Base-by-base conservation (phyloP, 805 yeast species). In the Ogataea pini region DNA sequence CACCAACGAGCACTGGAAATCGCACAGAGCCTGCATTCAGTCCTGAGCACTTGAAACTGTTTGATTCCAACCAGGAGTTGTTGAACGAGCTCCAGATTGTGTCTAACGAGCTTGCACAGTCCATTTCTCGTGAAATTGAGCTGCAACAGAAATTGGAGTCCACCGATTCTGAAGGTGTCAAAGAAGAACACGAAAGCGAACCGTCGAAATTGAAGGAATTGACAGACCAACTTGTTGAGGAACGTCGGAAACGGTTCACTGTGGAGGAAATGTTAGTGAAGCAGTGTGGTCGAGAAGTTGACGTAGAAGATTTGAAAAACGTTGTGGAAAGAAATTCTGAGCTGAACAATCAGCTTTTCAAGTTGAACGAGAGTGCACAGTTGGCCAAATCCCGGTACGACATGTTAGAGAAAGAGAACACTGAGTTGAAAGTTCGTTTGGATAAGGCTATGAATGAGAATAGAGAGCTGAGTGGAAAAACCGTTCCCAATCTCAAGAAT, bases 191-290 rank as follows among this genome's bases (percentile, higher is more conserved):
- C 16, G 68, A 72, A 25, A 31, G 18, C 8, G 69, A 72, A 38
- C 64, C 77, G 0, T 46, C 68, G 1, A 72, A 71, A 27, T 75
- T 85, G 24, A 72, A 78, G 1, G 76, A 76, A 18, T 60, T 87
- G 48, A 77, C 83, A 34, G 78, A 77, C 38, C 76, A 78, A 51
- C 62, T 87, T 48, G 79, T 78, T 47, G 80, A 79, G 25, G 92
- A 87, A 61, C 72, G 92, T 51, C 70, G 79, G 54, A 76, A 80
- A 47, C 68, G 95, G 44, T 82, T 77, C 54, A 78, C 84, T 24
- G 83, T 89, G 24, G 94, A 86, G 57, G 91, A 85, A 52, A 83
- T 84, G 55, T 78, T 83, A 0, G 60, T 85, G 28, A 63, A 82
- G 31, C 62, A 63, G 39, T 50, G 52, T n/a, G 47, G 51, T 71